These are phyloP conservation scores for Ocimum tenuiflorum DNA, from an alignment of 257 asterid species.

Conservation along the genomic window DNA sequence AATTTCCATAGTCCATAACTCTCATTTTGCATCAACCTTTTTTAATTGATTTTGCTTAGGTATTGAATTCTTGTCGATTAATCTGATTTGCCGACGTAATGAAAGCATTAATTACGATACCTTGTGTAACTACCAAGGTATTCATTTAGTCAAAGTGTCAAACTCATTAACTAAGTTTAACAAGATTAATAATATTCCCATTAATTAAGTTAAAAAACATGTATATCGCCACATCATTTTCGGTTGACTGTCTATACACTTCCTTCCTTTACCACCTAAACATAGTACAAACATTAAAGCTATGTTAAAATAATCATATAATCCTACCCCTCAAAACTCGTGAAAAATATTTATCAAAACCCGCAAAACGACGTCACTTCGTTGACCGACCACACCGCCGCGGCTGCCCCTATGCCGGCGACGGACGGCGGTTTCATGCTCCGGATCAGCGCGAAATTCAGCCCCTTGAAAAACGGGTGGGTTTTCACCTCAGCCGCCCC, in stretches of 20 bases:
- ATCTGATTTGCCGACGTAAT: neutral
- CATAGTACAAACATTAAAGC: neutral
- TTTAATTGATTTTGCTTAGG: too few relatives aligned
- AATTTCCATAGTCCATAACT: too few relatives aligned
- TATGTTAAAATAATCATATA: neutral
- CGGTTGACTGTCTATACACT: constrained; percentile 6
- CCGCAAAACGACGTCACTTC: constrained; percentile 33
- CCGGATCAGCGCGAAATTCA: constrained; percentile 74
- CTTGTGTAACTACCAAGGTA: neutral
- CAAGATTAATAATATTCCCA: too few relatives aligned
- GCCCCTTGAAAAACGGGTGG: constrained; percentile 72
- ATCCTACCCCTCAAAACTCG: neutral
- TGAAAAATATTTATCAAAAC: constrained; percentile 19
- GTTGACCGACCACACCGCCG: constrained; percentile 7
- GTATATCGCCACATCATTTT: neutral
- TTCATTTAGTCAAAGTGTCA: neutral
- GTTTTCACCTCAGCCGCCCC: constrained; percentile 79
- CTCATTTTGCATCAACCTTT: too few relatives aligned
- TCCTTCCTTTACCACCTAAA: constrained; percentile 5
- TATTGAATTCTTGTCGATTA: too few relatives aligned
- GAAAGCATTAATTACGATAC: neutral
- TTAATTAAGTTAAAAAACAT: neutral
- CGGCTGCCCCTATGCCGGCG: constrained; percentile 16
- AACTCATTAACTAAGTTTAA: neutral
- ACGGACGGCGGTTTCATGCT: constrained; percentile 49